Evolutionary conservation across 306 rosid genomes (phyloP), one percentile per base, ranked within the genome.

Genomic region (Cicer cuneatum): DNA sequence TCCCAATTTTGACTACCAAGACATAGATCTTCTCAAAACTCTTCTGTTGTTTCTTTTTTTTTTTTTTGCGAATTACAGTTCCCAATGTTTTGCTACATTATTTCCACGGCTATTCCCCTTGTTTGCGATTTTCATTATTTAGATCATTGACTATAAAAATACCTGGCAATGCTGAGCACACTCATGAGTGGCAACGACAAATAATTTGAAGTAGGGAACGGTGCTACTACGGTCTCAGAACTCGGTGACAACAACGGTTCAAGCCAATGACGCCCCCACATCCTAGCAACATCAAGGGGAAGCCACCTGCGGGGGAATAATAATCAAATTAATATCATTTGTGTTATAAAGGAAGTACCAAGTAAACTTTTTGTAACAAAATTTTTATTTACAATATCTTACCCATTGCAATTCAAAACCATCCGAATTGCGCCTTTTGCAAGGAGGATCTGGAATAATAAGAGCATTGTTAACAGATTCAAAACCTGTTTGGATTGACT

Each of bases 241-340:
- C 83, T 90, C 45, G 98, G 93, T 63, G 87, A 68, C 72, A 92
- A 77, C 63, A 90, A 38, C 8, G 96, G 90, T 80, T 95, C 99
- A 60, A 95, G 99, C 97, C 98, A 89, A 81, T 85, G 93, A 51
- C 96, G 96, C 40, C 96, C 97, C 98, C 99, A 95, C 96, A 90
- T 92, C 86, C 89, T 87, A 64, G 99, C 99, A 81, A 95, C 90
- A 65, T 92, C 99, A 74, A 87, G 81, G 59, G 99, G 97, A 87
- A 95, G 96, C 98, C 98, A 89, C 85, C 99, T 95, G 65, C 4
- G 78, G 49, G 56, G 82, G 48, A 76, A 62, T 24, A 24, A 24
- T 1, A 78, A 49, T 72, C 70, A 65, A 10, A 69, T 60, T 77
- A 14, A 35, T 56, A 54, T 56, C 51, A 38, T 21, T 73, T 75